Evolutionary conservation across 345 rosid species (phyloP), one percentile per base, ranked within the genome.

Genomic region (Trapa incisa): DNA sequence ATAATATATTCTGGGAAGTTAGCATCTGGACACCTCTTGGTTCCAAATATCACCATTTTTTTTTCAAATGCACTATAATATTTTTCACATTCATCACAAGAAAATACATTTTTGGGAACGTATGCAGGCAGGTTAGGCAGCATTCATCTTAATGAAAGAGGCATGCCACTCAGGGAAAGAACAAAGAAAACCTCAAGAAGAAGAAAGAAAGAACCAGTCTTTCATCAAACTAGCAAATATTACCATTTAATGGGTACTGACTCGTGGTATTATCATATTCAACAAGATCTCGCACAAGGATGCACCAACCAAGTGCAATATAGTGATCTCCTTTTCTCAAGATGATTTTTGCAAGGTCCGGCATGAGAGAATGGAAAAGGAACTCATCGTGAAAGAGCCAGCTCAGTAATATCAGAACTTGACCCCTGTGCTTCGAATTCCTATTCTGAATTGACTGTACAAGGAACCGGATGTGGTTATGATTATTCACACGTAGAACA

Each of bases 261-360:
- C 82, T 87, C 66, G 63, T 73, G 12, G 48, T 65, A 69, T 48
- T 78, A 68, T 85, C 96, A 14, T 71, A 78, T 68, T 87, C 92
- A 70, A 84, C 71, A 68, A 92, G 80, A 61, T 71, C 47, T 0
- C 95, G 88, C 16, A 87, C 84, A 72, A 92, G 89, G 22, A 74
- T 73, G 75, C 96, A 89, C 98, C 98, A 89, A 35, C 96, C 98
- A 72, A 89, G 83, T 47, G 82, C 80, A 22, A 89, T 45, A 71
- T 78, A 86, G 32, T 78, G 89, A 43, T 92, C 98, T 69, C 84
- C 88, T 65, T 83, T 87, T 77, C 83, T 80, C 29, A 7, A 53
- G 65, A 89, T 77, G 58, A 89, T 73, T 43, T 69, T 71, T 0
- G 79, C 76, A 35, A 86, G 88, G 71, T 75, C 80, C 39, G 22